Conservation (phyloP, 2,329 filamentous ascomycete species). For the Bipolaris bicolor region DNA sequence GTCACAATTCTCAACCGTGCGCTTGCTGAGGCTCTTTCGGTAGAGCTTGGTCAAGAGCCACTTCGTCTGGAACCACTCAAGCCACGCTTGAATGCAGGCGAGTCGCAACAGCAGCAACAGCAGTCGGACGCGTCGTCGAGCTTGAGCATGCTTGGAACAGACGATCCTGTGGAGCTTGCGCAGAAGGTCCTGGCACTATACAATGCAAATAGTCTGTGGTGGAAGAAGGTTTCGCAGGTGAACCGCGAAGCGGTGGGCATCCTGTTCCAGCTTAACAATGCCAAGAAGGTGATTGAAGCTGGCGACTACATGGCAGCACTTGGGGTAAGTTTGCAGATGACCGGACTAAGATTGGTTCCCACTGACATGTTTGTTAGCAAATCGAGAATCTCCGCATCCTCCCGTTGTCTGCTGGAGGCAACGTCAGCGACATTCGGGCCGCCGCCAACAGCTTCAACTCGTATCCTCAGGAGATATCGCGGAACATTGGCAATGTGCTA, state of each 20-base stretch:
- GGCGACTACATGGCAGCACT: slow-evolving; percentile 66
- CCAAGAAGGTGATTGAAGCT: slow-evolving; percentile 64
- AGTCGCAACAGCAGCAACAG: slow-evolving; percentile 42
- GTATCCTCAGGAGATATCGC: slow-evolving; percentile 79
- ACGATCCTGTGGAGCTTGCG: slow-evolving; percentile 69
- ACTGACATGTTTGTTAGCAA: slow-evolving; percentile 57
- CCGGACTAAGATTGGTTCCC: background rate
- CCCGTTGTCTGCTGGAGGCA: slow-evolving; percentile 75
- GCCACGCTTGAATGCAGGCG: slow-evolving; percentile 60
- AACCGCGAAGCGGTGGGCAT: slow-evolving; percentile 66
- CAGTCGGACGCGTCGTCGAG: slow-evolving; percentile 48
- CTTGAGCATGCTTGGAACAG: slow-evolving; percentile 70
- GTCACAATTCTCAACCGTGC: slow-evolving; percentile 87
- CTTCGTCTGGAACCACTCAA: slow-evolving; percentile 80
- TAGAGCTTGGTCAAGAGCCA: slow-evolving; percentile 82
- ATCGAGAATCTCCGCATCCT: slow-evolving; percentile 79
- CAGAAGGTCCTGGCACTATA: slow-evolving; percentile 69
- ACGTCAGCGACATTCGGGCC: slow-evolving; percentile 78
- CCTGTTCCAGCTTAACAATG: slow-evolving; percentile 65
- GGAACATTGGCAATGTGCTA: slow-evolving; percentile 87
- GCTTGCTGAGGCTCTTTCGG: slow-evolving; percentile 84
- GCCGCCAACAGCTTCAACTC: slow-evolving; percentile 81
- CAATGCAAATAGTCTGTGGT: slow-evolving; percentile 65
- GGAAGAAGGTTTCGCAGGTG: slow-evolving; percentile 62
- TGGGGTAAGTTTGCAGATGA: slow-evolving; percentile 61